Evolutionary conservation across 23 red algal species (phyloP), one percentile per base, ranked within the genome.

Genomic region (Agarophyton chilense): DNA sequence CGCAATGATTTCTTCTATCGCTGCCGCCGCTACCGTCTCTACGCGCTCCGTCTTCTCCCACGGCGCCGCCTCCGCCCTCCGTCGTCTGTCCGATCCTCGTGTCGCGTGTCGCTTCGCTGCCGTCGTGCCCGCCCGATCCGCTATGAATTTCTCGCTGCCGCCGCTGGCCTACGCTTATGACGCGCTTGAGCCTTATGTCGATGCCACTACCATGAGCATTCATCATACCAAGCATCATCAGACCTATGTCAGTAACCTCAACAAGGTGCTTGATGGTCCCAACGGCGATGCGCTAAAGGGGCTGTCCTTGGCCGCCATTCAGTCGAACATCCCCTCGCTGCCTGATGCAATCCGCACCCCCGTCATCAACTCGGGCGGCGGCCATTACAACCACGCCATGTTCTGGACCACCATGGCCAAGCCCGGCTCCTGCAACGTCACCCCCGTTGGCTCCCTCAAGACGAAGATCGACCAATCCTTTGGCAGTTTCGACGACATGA

Each of bases 221-320:
- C 96, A 98, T 65, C 96, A 95, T 52, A 95, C 89, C 46, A 95
- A 95, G 72, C 96, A 98, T 63, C 96, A 98, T 68, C 84, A 98
- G 58, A 95, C 92, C 41, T 98, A 98, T 77, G 83, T 98, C 41
- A 93, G 67, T 65, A 98, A 98, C 84, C n/a, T 98, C 31, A 98
- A 98, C 88, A 72, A 80, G 45, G 92, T 90, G 54, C 51, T 95
- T 50, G 82, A 87, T 18, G 90, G 90, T 2, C 47, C 78, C 46
- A 53, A 90, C 58, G 89, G 90, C 46, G 79, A 56, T 21, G 79
- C 74, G 25, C 72, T 98, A 21, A 94, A 94, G 68, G 96, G 96
- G 26, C 61, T 93, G 26, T 90, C 89, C 18, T 81, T 98, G 13
- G 82, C 91, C 86, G 94, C 89, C 79, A 98, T 98, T 64, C 92